phyloP scores from a whole-genome alignment of 2,329 filamentous ascomycete species.

The Diaporthe sp. region DNA sequence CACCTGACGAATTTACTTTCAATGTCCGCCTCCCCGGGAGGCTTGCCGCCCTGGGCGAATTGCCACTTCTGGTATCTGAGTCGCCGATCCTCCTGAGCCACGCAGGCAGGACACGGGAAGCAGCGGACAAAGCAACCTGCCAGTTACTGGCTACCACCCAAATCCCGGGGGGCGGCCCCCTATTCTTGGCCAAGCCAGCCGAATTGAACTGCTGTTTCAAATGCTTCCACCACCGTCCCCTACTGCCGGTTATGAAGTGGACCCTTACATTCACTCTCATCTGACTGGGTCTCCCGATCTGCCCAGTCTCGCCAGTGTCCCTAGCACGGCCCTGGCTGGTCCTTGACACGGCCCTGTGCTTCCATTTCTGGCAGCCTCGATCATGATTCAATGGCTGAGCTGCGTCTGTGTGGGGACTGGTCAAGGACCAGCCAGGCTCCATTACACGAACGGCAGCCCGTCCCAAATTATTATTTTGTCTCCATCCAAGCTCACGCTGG shows the following conservation, averaged over 20 bases:
- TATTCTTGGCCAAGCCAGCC: conserved; percentile 19
- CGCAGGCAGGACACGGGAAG: conserved; percentile 34
- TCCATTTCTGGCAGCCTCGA: conserved; percentile 34
- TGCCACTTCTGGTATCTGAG: conserved; percentile 19
- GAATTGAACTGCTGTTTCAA: conserved; percentile 38
- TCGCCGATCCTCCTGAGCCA: conserved; percentile 40
- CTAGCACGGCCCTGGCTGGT: conserved; percentile 26
- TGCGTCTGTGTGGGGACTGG: conserved; percentile 25
- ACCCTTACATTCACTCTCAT: conserved; percentile 15
- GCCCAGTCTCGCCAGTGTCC: conserved; percentile 25
- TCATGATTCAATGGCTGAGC: conserved; percentile 30
- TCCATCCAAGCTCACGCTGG: background rate
- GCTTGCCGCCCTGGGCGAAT: conserved; percentile 25
- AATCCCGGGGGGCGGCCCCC: conserved; percentile 14
- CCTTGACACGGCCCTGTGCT: conserved; percentile 28
- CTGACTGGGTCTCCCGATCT: conserved; percentile 19
- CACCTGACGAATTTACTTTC: background rate
- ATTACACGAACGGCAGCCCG: conserved; percentile 33
- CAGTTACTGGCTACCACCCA: background rate
- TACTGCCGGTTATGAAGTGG: conserved; percentile 35
- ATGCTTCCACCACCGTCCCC: conserved; percentile 38
- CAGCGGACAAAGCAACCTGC: conserved; percentile 18
- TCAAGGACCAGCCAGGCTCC: conserved; percentile 26
- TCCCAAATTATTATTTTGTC: conserved; percentile 22
- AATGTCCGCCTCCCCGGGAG: background rate